Evolutionary conservation across 2,329 filamentous ascomycete species (phyloP), one percentile per base, ranked within the genome.

Genomic region (Coniochaeta pulveracea): DNA sequence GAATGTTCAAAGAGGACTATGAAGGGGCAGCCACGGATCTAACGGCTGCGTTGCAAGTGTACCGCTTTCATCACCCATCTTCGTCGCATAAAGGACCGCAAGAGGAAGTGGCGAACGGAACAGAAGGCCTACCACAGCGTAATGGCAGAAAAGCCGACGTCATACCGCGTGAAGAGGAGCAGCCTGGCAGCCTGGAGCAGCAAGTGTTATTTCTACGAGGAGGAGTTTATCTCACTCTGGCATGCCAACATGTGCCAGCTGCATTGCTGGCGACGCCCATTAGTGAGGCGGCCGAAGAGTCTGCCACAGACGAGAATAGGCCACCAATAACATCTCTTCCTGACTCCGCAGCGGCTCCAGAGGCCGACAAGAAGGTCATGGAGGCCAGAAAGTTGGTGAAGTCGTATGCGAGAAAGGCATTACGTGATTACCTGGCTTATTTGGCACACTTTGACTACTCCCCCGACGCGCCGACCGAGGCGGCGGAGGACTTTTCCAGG

Each of bases 191-290:
- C 49, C 61, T 88, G 41, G 79, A 85, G 49, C 65, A 70, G 30
- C 85, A 91, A 48, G 54, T 91, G 4, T 55, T 84, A 4, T 89
- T 91, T 51, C 80, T 88, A 43, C 72, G 85, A 28, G 85, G 76
- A 1, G 72, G 73, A 5, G 75, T 76, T 5, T 82, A 88, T 50
- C 61, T 93, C 22, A 72, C 71, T 4, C 64, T 85, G 46, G 82
- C 85, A 10, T 84, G 74, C 46, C 63, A 76, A 36, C 60, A 77
- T 46, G 70, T 86, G 26, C 57, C 69, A 37, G 56, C 57, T 12
- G 72, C 78, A 25, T 38, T 50, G 3, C 33, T 45, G 3, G 18
- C 26, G 23, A n/a, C 29, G 37, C 18, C 22, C 14, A 19, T 44
- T 34, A 25, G 41, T 36, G 6, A 46, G 40, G 26, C 43, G 23